These are phyloP conservation scores for Neopestalotiopsis rosae DNA, from an alignment of 2,329 filamentous ascomycete species.

Conservation along the genomic window DNA sequence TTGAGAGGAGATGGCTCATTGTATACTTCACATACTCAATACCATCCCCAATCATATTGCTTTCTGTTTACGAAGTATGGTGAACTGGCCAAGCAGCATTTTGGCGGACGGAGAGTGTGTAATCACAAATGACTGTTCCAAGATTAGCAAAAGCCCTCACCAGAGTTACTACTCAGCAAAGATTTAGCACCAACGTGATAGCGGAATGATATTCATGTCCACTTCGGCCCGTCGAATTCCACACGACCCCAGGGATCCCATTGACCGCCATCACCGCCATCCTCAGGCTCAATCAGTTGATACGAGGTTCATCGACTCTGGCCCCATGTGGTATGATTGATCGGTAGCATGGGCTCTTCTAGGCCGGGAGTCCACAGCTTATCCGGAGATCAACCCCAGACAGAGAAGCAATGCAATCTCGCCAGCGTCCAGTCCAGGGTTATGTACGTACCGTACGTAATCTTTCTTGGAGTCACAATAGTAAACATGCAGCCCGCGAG, in stretches of 20 bases:
- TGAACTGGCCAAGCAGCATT: no score
- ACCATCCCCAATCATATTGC: no score
- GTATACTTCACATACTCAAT: no score
- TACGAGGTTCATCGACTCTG: background rate
- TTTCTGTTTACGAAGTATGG: no score
- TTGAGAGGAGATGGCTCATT: no score
- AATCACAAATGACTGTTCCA: background rate
- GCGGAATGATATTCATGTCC: background rate
- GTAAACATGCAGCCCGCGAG: background rate
- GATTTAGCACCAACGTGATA: background rate
- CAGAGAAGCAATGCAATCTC: constrained; percentile 9
- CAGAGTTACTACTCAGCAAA: background rate
- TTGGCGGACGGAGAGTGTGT: no score
- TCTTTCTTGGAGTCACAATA: background rate
- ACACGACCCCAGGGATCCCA: background rate
- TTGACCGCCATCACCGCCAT: background rate
- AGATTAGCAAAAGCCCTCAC: constrained; percentile 1
- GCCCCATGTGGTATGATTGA: background rate
- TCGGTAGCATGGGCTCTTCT: background rate
- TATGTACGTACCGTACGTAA: background rate
- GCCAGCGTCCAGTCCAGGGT: background rate
- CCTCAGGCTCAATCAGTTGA: background rate
- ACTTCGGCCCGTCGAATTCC: constrained; percentile 3
- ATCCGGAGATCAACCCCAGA: constrained; percentile 9
- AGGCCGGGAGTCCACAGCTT: constrained; percentile 8